Evolutionary conservation across 208 protist genomes (phyloP), one percentile per base, ranked within the genome.

Genomic region (Trypanosoma boissoni): DNA sequence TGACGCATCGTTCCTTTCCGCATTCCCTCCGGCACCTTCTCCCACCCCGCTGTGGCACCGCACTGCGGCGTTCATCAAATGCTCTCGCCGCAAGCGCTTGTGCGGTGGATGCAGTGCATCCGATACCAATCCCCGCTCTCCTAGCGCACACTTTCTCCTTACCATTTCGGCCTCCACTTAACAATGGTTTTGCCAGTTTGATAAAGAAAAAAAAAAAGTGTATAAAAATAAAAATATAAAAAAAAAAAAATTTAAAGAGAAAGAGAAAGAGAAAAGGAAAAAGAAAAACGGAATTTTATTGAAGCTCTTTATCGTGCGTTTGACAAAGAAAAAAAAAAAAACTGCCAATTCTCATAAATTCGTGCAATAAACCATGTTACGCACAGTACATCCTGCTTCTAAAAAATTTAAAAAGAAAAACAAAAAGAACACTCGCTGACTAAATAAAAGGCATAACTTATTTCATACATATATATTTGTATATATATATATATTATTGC

Each of bases 71-170:
- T n/a, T n/a, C n/a, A n/a, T 3, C 3, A 29, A 28, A 58, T 44
- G 8, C 52, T 58, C 52, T 8, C 29, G 36, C 3, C 52, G 52
- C 23, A 29, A 3, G 0, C 52, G 52, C 36, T 58, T 58, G 21
- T 10, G n/a, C 4, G 5, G 36, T 16, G 21, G 7, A 12, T n/a
- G 8, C 52, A 39, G 5, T 27, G 20, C 21, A 29, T 2, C 20
- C 9, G 21, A 45, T 1, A 18, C 52, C 7, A 32, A 23, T 44
- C 20, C 20, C 21, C 26, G 36, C n/a, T 23, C 12, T 21, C 0
- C 4, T 20, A 10, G 8, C 28, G 21, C 12, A n/a, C 8, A 4
- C 52, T 45, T 58, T 23, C 34, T 18, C 31, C 31, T 29, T 28
- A 42, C 9, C 7, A 24, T 5, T 52, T 26, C 26, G 5, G 24